Evolutionary conservation across 2,329 filamentous ascomycete genomes (phyloP).

Genomic region (Talaromyces sp.): DNA sequence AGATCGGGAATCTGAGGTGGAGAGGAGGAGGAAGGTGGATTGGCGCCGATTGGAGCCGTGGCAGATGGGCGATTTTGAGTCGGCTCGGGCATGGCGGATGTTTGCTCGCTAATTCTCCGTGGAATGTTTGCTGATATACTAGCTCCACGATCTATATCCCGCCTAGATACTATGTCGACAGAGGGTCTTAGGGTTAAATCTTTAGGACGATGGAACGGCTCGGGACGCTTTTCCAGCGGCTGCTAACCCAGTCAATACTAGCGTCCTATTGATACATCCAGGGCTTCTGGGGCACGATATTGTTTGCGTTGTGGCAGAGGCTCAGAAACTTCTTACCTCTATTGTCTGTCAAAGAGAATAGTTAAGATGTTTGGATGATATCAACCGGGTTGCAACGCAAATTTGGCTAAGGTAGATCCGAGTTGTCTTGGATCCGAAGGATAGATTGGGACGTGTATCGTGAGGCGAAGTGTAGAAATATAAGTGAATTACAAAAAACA

Average conservation of each 20-base stretch:
- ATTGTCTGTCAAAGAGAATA: too few relatives aligned
- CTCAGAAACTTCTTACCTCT: background rate
- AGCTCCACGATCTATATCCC: background rate
- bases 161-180: background rate
- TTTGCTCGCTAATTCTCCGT: background rate
- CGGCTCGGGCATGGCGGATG: constrained; percentile 9
- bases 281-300: background rate
- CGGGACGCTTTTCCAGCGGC: constrained; percentile 18
- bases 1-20: constrained; percentile 12
- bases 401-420: background rate
- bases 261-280: background rate
- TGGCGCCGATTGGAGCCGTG: background rate
- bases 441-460: background rate
- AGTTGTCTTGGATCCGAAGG: background rate
- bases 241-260: constrained; percentile 17
- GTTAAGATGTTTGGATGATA: background rate
- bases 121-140: background rate
- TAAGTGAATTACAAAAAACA: background rate
- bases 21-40: constrained; percentile 5
- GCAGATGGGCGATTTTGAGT: constrained; percentile 1
- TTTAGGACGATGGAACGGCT: constrained; percentile 13
- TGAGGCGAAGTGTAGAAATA: background rate
- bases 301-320: background rate
- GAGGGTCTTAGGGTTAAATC: background rate
- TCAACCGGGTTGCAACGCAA: background rate